Percentiles rank a stretch among this genome's conserved stretches.
These are phyloP conservation scores for Skeletonema tropicum DNA, from an alignment of 108 stramenopile species.

Conservation along the genomic window DNA sequence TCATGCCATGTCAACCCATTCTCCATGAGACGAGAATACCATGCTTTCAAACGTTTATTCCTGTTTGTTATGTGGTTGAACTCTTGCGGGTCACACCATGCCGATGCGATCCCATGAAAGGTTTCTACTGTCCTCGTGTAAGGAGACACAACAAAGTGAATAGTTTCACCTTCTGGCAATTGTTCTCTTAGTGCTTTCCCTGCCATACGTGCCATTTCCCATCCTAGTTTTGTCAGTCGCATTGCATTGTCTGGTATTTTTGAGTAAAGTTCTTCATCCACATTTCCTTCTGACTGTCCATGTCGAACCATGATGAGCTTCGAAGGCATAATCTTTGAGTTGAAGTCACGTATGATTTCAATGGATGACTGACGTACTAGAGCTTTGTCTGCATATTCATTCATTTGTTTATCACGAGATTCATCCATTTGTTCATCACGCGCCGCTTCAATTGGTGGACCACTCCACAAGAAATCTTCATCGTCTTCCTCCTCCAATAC, in stretches of 20 bases:
- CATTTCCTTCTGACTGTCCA: constrained; percentile 84
- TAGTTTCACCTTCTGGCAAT: constrained; percentile 56
- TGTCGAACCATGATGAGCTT: constrained; percentile 85
- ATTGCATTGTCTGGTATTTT: constrained; percentile 84
- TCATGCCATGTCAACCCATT: constrained; percentile 86
- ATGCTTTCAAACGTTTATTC: constrained; percentile 65
- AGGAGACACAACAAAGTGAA: constrained; percentile 86
- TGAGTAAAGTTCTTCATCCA: constrained; percentile 75
- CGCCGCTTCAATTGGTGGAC: constrained; percentile 13
- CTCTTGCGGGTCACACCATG: constrained; percentile 83
- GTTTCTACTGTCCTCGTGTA: constrained; percentile 91
- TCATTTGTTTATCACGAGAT: not conserved
- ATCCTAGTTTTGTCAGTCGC: constrained; percentile 76
- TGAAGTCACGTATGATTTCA: constrained; percentile 55
- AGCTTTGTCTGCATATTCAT: constrained; percentile 11
- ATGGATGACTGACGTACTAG: not conserved
- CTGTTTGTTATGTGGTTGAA: constrained; percentile 58
- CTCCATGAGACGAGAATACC: constrained; percentile 76
- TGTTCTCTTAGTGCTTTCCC: constrained; percentile 65
- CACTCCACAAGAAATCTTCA: constrained; percentile 36
- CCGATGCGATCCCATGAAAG: constrained; percentile 85
- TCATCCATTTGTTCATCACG: not conserved
- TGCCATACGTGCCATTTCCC: constrained; percentile 80
- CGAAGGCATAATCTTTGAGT: constrained; percentile 79
- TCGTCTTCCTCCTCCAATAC: constrained; percentile 10